phyloP scores from a whole-genome alignment of 2,329 filamentous ascomycete species.

The Tolypocladium guangdongense region DNA sequence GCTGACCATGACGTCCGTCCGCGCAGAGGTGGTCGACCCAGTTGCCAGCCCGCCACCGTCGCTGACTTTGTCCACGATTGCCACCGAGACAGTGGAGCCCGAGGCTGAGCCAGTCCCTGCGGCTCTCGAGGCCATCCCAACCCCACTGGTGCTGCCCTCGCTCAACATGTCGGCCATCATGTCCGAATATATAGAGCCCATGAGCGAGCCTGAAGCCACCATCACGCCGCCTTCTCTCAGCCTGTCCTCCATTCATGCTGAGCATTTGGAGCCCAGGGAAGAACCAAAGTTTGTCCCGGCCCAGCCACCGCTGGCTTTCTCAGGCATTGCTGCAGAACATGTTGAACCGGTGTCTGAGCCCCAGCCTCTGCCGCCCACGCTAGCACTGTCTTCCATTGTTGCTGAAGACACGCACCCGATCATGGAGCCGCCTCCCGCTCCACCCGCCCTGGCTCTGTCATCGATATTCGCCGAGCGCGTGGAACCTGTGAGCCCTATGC shows the following conservation, averaged over 20 bases:
- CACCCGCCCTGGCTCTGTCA: conserved; percentile 24
- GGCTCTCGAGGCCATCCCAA: neutral
- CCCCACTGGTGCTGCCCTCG: neutral
- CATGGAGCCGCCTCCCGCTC: conserved; percentile 9
- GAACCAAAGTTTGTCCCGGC: conserved; percentile 12
- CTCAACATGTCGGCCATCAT: conserved; percentile 8
- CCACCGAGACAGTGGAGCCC: conserved; percentile 18
- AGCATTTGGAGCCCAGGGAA: conserved; percentile 23
- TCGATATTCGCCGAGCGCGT: conserved; percentile 22
- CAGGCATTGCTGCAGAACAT: conserved; percentile 22
- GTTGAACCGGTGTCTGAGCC: conserved; percentile 23
- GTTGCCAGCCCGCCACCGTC: conserved; percentile 5
- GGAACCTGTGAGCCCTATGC: conserved; percentile 27
- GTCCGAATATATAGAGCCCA: conserved; percentile 14
- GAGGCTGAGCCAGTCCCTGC: conserved; percentile 8
- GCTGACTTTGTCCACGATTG: conserved; percentile 20
- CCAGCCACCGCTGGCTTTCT: conserved; percentile 19
- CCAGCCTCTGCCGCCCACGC: conserved; percentile 10
- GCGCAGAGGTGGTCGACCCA: conserved; percentile 8
- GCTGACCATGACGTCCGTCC: conserved; percentile 15
- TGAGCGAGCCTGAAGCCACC: conserved; percentile 13
- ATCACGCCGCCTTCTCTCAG: conserved; percentile 10
- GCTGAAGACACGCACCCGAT: conserved; percentile 18
- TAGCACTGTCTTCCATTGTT: conserved; percentile 20
- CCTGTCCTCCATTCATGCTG: conserved; percentile 18